phyloP scores from a whole-genome alignment of 2,329 filamentous ascomycete genomes.

The Tolypocladium ophioglossoides region DNA sequence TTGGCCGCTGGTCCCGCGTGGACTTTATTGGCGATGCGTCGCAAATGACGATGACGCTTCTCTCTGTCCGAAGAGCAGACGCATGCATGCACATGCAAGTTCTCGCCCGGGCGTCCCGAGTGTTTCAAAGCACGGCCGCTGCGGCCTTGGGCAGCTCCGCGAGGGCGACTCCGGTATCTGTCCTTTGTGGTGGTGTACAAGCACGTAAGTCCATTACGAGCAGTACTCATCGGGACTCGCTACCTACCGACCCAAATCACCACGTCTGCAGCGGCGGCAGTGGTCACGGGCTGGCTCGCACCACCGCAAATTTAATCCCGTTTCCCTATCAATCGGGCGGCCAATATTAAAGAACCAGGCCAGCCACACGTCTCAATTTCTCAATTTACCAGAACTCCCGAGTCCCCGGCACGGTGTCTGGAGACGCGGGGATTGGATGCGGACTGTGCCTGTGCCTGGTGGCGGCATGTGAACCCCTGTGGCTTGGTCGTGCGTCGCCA shows the following conservation, averaged over 20 bases:
- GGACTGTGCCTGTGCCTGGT: background rate
- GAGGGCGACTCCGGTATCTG: too few relatives aligned
- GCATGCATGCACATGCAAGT: background rate
- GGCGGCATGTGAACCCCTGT: background rate
- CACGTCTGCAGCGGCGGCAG: background rate
- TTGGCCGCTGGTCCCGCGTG: background rate
- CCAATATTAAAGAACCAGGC: background rate
- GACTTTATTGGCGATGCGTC: background rate
- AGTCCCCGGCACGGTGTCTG: background rate
- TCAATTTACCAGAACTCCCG: background rate
- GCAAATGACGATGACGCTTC: too few relatives aligned
- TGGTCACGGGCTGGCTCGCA: background rate
- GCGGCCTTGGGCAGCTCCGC: background rate
- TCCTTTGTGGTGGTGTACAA: too few relatives aligned
- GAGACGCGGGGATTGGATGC: background rate
- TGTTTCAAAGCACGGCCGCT: background rate
- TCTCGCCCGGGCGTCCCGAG: background rate
- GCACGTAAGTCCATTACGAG: too few relatives aligned
- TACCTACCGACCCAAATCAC: too few relatives aligned
- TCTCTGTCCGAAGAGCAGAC: too few relatives aligned
- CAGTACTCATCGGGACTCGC: too few relatives aligned
- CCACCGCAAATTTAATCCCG: background rate
- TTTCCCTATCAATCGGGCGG: background rate
- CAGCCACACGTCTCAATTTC: background rate
- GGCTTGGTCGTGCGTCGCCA: too few relatives aligned